Base-by-base conservation (phyloP, 768 basidiomycete species). In the Boletus tylopilopsis region DNA sequence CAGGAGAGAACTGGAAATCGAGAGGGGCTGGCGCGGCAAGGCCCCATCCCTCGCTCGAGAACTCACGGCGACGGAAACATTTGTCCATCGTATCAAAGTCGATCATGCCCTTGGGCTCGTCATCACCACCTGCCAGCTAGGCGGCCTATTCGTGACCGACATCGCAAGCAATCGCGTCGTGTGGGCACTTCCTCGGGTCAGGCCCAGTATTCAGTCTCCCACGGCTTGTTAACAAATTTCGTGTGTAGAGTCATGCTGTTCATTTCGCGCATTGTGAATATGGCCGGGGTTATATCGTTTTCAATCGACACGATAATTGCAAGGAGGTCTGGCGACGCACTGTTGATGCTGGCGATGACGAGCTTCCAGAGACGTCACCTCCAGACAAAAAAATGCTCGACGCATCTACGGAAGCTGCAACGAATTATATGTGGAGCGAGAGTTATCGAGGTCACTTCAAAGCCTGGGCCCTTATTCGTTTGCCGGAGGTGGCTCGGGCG, bases 81-180 rank as follows among this genome's bases (percentile, higher is more conserved):
- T 62, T 5, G 80, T 87, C 0, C 87, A 90, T 65, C 80, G 87
- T 7, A 81, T 90, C 68, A 91, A 91, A 67, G 76, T 86, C 19
- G 90, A 92, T 49, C 80, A 86, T 57, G 65, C 72, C 27, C 73
- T 71, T 10, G 78, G 80, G 4, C 72, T 84, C 21, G 68, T 85
- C 42, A 77, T 90, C 35, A 76, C 77, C 4, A 88, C 87, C 0
- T 71, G 71, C 36, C 62, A 63, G 6, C 50, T 53, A 10, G 86
- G 86, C 0, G 85, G 86, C 0, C 57, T 91, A 9, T 54, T 58
- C 1, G 87, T 90, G 1, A 72, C 72, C 9, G 81, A 85, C 59
- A 61, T 87, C 22, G 64, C 75, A 6, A 70, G 63, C 1, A 75
- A 76, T 35, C 49, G 64, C 3, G 47, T 76, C 6, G 64, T 90